Evolutionary conservation across 2,329 filamentous ascomycete genomes (phyloP), one percentile per base, ranked within the genome.

Genomic region (Claviceps spartinae): DNA sequence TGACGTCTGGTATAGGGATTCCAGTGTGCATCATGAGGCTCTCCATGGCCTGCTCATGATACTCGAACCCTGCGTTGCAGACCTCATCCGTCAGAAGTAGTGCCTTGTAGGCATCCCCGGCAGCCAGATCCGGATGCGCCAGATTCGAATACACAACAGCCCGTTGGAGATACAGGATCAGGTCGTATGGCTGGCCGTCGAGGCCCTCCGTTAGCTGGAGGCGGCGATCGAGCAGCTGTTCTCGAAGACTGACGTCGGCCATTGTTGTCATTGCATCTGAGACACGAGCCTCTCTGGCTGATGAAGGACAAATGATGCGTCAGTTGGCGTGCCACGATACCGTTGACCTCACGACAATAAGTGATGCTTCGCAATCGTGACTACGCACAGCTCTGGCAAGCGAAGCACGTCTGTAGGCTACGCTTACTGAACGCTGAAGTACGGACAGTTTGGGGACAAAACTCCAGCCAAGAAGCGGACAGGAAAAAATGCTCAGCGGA

Each of bases 51-150:
- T 78, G 71, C 16, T 88, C 81, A 63, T 93, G 84, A 61, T 89
- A 94, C 66, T 96, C 88, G 59, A 86, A 90, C 41, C 80, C 78
- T 55, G 91, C 86, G 52, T 93, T 83, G 56, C 76, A 68, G 38
- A 88, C 77, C 58, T 93, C 88, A 62, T 97, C 91, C 16, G 86
- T 78, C 47, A 98, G 72, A 4, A 95, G 78, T n/a, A 97, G 75
- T 1, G 90, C 89, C 52, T 86, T 84, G 65, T 97, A 97, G 5
- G 88, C 88, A 72, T 96, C 90, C 37, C 88, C 88, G 11, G 85
- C 83, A 5, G 89, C 89, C 41, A 98, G 78, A 65, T 98, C 93
- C 0, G 88, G 88, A 66, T 95, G 97, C 40, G 82, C 87, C 47
- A 96, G 75, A 46, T 81, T 72, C 16, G 82, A 77, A 66, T 96